Base-by-base conservation (phyloP, 495 filamentous ascomycete genomes). In the Aspergillus indologenus region DNA sequence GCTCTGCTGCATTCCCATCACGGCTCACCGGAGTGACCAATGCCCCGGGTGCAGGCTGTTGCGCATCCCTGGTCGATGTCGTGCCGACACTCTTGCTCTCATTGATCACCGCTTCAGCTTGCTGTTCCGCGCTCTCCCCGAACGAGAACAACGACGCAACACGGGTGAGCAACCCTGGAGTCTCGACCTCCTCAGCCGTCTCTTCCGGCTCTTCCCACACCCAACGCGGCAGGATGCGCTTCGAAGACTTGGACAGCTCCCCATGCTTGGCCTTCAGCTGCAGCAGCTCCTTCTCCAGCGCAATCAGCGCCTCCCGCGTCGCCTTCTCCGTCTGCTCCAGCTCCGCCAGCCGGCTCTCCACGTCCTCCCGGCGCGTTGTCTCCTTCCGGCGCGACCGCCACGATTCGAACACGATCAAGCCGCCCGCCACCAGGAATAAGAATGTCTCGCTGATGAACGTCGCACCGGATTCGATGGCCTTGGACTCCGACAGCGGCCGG, bases 401-500 rank as follows among this genome's bases (percentile, higher is more conserved):
- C 21, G 87, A 89, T 73, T 99, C 94, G 58, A 89, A 92, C 1
- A 95, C 68, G 44, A 99, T 87, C 63, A 98, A 69, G 0, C 79
- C 81, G 14, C 86, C 85, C 2, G 89, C 95, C 15, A 98, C 91
- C 5, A 84, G 54, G 56, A 98, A 88, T 29, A 99, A 83, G 68
- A 99, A 99, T 1, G 83, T 76, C 65, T 99, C 94, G 45, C 90
- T 91, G 52, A 95, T 87, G 53, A 99, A 96, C 57, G 95, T 96
- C 11, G 94, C 95, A 23, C 96, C 96, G 7, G 92, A 83, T 68
- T 99, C 94, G 24, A 99, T 96, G 5, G 94, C 94, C 68, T 98
- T 97, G 15, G 84, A 83, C 65, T 99, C 95, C 31, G 90, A 88
- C 1, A 99, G 78, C 1, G 95, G 88, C 54, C 93, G 79, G 23